Conservation (phyloP, 2,329 filamentous ascomycete genomes). For the Cytospora chrysosperma region DNA sequence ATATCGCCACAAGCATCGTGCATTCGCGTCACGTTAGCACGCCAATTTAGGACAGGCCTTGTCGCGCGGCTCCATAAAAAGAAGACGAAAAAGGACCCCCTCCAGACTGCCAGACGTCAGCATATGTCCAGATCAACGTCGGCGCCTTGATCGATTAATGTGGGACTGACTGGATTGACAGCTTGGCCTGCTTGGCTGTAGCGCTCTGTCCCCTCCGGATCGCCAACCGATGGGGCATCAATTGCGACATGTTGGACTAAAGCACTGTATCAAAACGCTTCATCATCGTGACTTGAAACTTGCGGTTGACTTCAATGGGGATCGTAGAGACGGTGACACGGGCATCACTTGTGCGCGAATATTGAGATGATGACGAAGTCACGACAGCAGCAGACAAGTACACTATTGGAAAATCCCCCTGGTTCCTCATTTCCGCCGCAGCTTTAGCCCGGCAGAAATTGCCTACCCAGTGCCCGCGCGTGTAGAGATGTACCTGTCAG, state of each 20-base stretch:
- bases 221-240: slow-evolving; percentile 11
- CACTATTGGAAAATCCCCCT: background rate
- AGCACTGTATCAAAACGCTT: too few species aligned
- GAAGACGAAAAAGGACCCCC: background rate
- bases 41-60: slow-evolving; percentile 8
- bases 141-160: background rate
- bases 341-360: background rate
- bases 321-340: too few species aligned
- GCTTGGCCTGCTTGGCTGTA: background rate
- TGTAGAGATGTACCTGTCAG: background rate
- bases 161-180: background rate
- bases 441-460: background rate
- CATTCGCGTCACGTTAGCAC: background rate
- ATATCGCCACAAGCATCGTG: background rate
- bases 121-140: too few species aligned
- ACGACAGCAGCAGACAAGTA: background rate
- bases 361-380: background rate
- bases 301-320: background rate
- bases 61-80: slow-evolving; percentile 20
- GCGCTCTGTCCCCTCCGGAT: background rate
- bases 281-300: background rate
- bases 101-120: too few species aligned
- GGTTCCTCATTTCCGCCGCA: background rate
- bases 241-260: too few species aligned
- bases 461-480: background rate